These are phyloP conservation scores for Jaapia argillacea DNA, from an alignment of 768 basidiomycete genomes.

Conservation along the genomic window DNA sequence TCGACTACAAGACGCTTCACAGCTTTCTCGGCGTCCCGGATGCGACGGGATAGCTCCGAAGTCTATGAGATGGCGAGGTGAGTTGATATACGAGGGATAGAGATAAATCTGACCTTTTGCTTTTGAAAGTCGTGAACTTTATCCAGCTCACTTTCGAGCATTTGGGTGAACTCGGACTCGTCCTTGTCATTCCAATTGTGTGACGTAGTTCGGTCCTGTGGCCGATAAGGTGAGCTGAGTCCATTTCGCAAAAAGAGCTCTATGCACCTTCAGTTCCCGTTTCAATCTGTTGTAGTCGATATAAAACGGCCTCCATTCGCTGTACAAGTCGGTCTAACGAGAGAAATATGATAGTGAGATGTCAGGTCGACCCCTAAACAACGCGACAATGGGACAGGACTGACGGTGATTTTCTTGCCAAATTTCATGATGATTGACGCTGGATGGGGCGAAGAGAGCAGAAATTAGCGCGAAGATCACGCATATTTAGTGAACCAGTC, in stretches of 20 bases:
- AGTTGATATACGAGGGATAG: conserved; percentile 1
- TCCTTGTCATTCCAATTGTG: conserved; percentile 66
- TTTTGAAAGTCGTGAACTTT: conserved; percentile 94
- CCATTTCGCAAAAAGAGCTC: conserved; percentile 1
- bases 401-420: conserved; percentile 64
- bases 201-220: conserved; percentile 40
- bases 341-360: neutral
- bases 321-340: conserved; percentile 74
- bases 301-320: conserved; percentile 87
- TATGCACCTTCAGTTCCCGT: conserved; percentile 72
- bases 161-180: conserved; percentile 70
- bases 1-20: conserved; percentile 70
- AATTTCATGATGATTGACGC: too few relatives aligned
- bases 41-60: conserved; percentile 70
- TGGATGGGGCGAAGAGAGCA: too few relatives aligned
- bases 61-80: conserved; percentile 34
- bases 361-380: conserved; percentile 5
- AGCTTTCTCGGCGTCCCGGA: conserved; percentile 72
- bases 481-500: too few relatives aligned
- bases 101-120: conserved; percentile 47
- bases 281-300: conserved; percentile 86
- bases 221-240: neutral
- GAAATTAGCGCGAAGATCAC: too few relatives aligned
- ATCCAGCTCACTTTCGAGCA: conserved; percentile 80
- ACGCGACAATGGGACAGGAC: conserved; percentile 12